A percentile compares a stretch with the other conserved stretches of the same genome.
These are phyloP conservation scores for Conringia planisiliqua DNA, from an alignment of 345 rosid genomes.

Conservation along the genomic window DNA sequence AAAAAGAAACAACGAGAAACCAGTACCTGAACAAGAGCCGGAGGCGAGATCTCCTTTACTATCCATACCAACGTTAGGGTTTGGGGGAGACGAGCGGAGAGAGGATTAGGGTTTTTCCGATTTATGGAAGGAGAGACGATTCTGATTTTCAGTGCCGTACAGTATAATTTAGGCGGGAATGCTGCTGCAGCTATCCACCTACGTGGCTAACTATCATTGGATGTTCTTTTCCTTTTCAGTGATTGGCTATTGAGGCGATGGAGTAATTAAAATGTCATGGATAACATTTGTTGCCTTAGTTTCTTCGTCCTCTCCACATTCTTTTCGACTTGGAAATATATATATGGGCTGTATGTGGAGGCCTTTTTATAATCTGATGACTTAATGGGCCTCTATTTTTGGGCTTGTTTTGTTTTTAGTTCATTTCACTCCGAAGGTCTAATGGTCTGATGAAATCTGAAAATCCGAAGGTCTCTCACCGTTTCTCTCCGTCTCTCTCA, in stretches of 20 bases:
- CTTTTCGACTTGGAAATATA: no score
- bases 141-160: neutral
- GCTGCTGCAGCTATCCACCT: neutral
- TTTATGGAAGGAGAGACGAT: neutral
- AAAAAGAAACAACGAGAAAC: neutral
- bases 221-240: neutral
- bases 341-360: no score
- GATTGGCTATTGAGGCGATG: neutral
- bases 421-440: no score
- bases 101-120: neutral
- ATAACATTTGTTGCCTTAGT: no score
- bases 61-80: neutral
- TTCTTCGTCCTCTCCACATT: no score
- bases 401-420: neutral
- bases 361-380: no score
- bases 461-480: neutral
- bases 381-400: neutral
- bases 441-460: no score
- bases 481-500: neutral
- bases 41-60: neutral
- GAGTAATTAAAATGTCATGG: no score
- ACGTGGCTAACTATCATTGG: neutral
- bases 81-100: neutral
- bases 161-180: neutral
- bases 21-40: neutral